Conservation (phyloP, 495 filamentous ascomycete species). For the Bathelium albidoporum region DNA sequence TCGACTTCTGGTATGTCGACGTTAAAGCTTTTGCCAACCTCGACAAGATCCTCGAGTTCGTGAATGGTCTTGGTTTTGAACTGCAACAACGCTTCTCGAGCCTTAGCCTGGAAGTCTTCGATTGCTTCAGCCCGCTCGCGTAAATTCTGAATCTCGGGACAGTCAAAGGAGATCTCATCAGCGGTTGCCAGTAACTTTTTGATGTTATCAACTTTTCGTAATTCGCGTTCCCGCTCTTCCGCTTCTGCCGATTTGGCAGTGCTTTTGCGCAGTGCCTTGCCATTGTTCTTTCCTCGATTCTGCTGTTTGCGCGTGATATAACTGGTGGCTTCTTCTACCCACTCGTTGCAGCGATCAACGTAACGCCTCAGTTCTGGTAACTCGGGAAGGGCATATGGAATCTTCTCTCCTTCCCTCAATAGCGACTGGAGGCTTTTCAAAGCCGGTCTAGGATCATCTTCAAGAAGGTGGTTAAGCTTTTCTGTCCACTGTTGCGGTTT, state of each 20-base stretch:
- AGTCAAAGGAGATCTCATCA: slow-evolving; percentile 86
- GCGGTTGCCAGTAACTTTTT: slow-evolving; percentile 73
- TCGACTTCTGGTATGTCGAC: slow-evolving; percentile 93
- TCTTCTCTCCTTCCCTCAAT: slow-evolving; percentile 90
- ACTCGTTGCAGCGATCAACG: slow-evolving; percentile 92
- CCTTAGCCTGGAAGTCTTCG: slow-evolving; percentile 72
- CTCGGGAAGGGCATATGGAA: slow-evolving; percentile 82
- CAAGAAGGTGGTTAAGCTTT: slow-evolving; percentile 74
- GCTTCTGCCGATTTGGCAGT: slow-evolving; percentile 67
- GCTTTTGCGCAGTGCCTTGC: slow-evolving; percentile 67
- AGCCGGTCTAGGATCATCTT: slow-evolving; percentile 70
- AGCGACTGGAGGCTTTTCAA: slow-evolving; percentile 78
- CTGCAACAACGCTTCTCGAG: slow-evolving; percentile 55
- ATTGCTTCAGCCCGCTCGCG: slow-evolving; percentile 83
- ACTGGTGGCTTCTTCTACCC: slow-evolving; percentile 94
- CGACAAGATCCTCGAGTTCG: slow-evolving; percentile 81
- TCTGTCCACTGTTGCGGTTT: slow-evolving; percentile 84
- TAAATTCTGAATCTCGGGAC: slow-evolving; percentile 79
- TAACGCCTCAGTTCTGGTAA: slow-evolving; percentile 74
- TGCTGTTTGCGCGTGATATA: slow-evolving; percentile 98
- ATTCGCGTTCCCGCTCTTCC: slow-evolving; percentile 80
- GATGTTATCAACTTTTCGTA: slow-evolving; percentile 84
- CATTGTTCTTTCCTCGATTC: slow-evolving; percentile 90
- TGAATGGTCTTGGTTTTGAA: slow-evolving; percentile 50
- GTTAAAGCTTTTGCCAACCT: slow-evolving; percentile 78